Conservation (phyloP, 345 rosid genomes). For the Euphorbia lathyris region DNA sequence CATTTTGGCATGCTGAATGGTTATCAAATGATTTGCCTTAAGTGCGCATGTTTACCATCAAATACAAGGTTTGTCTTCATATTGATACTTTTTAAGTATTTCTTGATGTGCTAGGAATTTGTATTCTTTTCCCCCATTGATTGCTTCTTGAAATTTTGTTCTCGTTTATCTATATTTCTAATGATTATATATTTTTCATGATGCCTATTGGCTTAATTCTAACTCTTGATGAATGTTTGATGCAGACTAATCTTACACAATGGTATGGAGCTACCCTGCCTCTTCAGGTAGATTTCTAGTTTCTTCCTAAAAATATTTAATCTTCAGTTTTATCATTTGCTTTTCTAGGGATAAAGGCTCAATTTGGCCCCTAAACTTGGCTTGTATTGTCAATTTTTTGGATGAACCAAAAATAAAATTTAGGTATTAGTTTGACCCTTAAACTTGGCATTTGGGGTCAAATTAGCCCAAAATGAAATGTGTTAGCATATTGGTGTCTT, state of each 20-base stretch:
- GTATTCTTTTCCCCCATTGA: neutral
- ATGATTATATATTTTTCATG: neutral
- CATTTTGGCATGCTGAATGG: conserved; percentile 99
- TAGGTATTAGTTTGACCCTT: no score
- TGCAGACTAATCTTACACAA: conserved; percentile 89
- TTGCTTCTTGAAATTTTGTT: conserved; percentile 2
- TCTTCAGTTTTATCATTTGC: conserved; percentile 1
- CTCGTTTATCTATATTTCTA: conserved; percentile 6
- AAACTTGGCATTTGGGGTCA: no score
- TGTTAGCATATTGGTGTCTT: no score
- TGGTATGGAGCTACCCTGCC: conserved; percentile 98
- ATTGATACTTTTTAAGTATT: conserved; percentile 2
- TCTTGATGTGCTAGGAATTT: neutral
- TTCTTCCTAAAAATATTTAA: neutral
- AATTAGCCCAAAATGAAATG: no score
- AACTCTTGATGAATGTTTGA: conserved; percentile 17
- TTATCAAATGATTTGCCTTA: conserved; percentile 80
- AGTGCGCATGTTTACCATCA: conserved; percentile 81
- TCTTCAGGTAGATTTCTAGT: conserved; percentile 61
- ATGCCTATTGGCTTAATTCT: conserved; percentile 10
- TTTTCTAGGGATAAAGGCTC: neutral
- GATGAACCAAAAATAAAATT: no score
- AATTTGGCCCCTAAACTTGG: no score
- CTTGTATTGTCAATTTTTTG: no score
- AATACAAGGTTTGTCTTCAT: conserved; percentile 76